Conservation (phyloP, 495 filamentous ascomycete species). For the Xylaria castorea region DNA sequence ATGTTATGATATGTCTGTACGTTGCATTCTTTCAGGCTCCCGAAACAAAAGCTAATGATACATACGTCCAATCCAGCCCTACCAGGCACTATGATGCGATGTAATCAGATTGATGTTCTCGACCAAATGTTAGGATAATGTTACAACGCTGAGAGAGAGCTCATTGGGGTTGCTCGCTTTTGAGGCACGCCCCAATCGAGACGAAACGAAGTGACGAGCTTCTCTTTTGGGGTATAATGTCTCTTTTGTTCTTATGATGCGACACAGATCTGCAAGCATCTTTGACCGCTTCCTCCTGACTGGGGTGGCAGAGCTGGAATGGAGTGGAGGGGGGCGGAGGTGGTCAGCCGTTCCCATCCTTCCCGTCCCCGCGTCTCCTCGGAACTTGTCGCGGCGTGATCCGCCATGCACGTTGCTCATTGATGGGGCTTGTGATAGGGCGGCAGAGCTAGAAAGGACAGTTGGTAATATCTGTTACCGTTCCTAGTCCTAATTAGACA, state of each 20-base stretch:
- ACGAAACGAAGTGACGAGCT: background rate
- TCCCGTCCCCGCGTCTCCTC: slow-evolving; percentile 22
- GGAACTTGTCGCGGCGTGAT: slow-evolving; percentile 14
- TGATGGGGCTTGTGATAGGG: slow-evolving; percentile 6
- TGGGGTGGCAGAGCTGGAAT: slow-evolving; percentile 2
- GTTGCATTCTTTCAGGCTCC: slow-evolving; percentile 1
- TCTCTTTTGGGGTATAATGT: slow-evolving; percentile 17
- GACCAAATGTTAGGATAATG: background rate
- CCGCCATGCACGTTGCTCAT: slow-evolving; percentile 20
- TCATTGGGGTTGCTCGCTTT: background rate
- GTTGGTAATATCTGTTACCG: background rate
- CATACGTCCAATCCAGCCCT: slow-evolving; percentile 14
- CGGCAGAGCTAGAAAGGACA: background rate
- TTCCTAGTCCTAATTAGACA: background rate
- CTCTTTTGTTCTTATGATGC: slow-evolving; percentile 22
- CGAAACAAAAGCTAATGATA: background rate
- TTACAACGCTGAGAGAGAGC: slow-evolving; percentile 11
- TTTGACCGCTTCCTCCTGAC: slow-evolving; percentile 22
- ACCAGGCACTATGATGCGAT: slow-evolving; percentile 16
- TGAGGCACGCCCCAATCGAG: slow-evolving; percentile 12
- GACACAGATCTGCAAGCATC: slow-evolving; percentile 10
- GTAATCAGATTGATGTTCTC: background rate
- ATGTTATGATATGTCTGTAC: background rate
- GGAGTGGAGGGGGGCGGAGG: background rate
- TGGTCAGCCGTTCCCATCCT: slow-evolving; percentile 24